phyloP scores from a whole-genome alignment of 768 basidiomycete genomes.

The Neoboletus brunneissimus region DNA sequence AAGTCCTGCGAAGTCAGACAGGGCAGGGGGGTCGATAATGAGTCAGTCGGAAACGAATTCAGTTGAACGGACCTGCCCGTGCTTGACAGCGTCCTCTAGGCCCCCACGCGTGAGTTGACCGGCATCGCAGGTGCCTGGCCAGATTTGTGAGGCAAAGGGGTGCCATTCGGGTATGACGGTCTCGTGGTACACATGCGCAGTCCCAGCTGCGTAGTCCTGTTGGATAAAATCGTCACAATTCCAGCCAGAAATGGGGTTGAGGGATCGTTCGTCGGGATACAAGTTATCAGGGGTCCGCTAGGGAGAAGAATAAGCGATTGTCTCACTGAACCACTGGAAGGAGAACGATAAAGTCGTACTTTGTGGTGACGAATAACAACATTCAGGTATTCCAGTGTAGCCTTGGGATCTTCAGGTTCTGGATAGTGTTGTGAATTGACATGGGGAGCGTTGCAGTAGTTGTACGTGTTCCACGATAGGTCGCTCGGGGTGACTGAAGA shows the following conservation, averaged over 20 bases:
- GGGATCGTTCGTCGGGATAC: slow-evolving; percentile 40
- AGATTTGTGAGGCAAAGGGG: slow-evolving; percentile 43
- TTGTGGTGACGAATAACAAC: slow-evolving; percentile 48
- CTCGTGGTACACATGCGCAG: slow-evolving; percentile 39
- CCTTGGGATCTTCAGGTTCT: slow-evolving; percentile 26
- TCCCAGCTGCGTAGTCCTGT: slow-evolving; percentile 38
- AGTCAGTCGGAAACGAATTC: not conserved
- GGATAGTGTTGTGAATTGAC: slow-evolving; percentile 40
- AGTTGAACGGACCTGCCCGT: slow-evolving; percentile 35
- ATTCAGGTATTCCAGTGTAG: slow-evolving; percentile 41
- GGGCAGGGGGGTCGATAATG: not conserved
- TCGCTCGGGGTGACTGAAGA: slow-evolving; percentile 40
- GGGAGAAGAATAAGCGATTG: not conserved
- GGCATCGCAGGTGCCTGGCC: slow-evolving; percentile 47
- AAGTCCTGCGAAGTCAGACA: slow-evolving; percentile 38
- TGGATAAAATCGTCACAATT: slow-evolving; percentile 39
- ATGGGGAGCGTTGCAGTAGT: slow-evolving; percentile 52
- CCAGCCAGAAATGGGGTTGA: slow-evolving; percentile 41
- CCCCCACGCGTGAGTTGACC: slow-evolving; percentile 48
- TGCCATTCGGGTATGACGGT: slow-evolving; percentile 39
- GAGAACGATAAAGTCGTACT: slow-evolving; percentile 21
- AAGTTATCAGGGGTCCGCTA: slow-evolving; percentile 51
- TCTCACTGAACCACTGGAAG: not conserved
- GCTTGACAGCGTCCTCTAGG: slow-evolving; percentile 40
- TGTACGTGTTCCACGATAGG: slow-evolving; percentile 50